Percentiles rank a stretch among this genome's conserved stretches.
Evolutionary conservation across 2,329 filamentous ascomycete species (phyloP).

Genomic region (Colletotrichum sp.): DNA sequence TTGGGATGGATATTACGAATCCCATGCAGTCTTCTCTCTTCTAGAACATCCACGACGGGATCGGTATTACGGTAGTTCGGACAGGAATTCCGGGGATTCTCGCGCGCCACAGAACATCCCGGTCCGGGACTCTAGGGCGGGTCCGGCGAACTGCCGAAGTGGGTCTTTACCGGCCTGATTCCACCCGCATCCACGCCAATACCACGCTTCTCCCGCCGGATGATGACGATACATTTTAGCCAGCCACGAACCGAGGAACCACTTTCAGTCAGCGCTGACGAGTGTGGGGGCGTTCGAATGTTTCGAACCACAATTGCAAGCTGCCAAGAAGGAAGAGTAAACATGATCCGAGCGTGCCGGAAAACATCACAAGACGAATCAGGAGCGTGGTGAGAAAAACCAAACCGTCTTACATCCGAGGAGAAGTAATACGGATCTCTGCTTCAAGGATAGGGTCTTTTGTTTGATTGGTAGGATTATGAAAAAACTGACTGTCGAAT

Average conservation of each 20-base stretch:
- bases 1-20: background rate
- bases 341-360: background rate
- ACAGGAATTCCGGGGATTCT: background rate
- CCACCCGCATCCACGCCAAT: background rate
- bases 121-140: background rate
- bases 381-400: background rate
- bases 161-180: background rate
- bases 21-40: background rate
- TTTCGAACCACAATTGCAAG: background rate
- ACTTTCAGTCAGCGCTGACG: background rate
- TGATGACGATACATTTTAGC: background rate
- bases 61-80: background rate
- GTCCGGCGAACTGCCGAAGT: constrained; percentile 1
- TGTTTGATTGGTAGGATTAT: background rate
- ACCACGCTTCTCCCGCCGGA: background rate
- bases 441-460: background rate
- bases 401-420: background rate
- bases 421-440: background rate
- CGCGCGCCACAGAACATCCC: background rate
- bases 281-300: background rate
- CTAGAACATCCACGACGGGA: background rate
- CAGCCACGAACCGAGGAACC: background rate
- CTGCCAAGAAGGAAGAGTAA: background rate
- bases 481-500: background rate
- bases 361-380: background rate